Evolutionary conservation across 805 yeast genomes (phyloP).

Genomic region (Saccharomycopsis capsularis): DNA sequence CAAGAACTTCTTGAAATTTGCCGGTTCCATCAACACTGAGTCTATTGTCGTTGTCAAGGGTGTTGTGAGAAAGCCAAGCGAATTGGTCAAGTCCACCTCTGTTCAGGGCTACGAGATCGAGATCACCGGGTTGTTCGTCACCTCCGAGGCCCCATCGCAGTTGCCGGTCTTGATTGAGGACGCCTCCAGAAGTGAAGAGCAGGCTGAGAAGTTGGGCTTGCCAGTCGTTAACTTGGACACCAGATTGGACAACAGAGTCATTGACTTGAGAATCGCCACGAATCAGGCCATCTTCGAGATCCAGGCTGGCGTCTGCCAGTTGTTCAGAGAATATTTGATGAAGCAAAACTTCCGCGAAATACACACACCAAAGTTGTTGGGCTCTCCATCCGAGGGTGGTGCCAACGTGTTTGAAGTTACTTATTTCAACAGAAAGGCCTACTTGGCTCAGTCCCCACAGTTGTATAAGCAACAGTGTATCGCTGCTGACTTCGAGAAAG

Average conservation of each 20-base stretch:
- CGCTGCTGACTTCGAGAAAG: constrained; percentile 96
- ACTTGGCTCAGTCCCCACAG: constrained; percentile 97
- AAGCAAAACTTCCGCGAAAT: constrained; percentile 73
- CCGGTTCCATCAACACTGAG: constrained; percentile 77
- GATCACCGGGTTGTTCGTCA: constrained; percentile 62
- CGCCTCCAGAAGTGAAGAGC: constrained; percentile 90
- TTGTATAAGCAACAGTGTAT: constrained; percentile 92
- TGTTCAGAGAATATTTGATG: constrained; percentile 83
- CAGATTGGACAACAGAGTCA: constrained; percentile 88
- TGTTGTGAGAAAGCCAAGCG: constrained; percentile 73
- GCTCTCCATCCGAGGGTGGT: constrained; percentile 97
- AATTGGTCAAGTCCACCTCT: constrained; percentile 82
- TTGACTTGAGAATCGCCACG: constrained; percentile 93
- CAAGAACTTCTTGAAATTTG: constrained; percentile 97
- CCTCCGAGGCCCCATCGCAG: constrained; percentile 85
- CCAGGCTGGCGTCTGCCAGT: constrained; percentile 78
- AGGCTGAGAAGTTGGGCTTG: constrained; percentile 83
- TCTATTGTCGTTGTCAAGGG: constrained; percentile 91
- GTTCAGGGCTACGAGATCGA: constrained; percentile 85
- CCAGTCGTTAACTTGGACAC: constrained; percentile 97
- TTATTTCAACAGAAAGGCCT: constrained; percentile 90
- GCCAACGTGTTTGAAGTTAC: constrained; percentile 90
- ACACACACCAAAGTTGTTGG: constrained; percentile 93
- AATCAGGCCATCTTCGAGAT: constrained; percentile 96
- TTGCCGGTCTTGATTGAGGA: constrained; percentile 94